Base-by-base conservation (phyloP, 208 protist genomes). In the Leptomonas seymouri region DNA sequence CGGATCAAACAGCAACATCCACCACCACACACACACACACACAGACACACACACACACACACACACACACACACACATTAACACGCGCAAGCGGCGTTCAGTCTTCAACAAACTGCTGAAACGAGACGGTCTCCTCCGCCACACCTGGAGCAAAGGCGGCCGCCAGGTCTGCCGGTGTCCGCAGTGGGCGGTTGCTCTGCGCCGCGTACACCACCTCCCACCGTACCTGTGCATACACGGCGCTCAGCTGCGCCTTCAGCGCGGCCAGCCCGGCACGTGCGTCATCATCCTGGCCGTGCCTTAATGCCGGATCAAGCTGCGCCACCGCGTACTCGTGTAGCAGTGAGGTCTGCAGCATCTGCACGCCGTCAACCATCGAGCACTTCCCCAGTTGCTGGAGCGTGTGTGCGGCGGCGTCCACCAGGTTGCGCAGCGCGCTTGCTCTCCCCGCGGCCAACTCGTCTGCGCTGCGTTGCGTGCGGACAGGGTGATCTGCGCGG, bases 21-120 rank as follows among this genome's bases (percentile, higher is more conserved):
- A 60, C 39, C 53, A 39, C 25, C 25, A 44, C 36, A 63, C 18
- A 74, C 23, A 28, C 31, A 46, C 27, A 56, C 20, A 46, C n/a
- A 49, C 18, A 6, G 23, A 53, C 27, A 57, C 27, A 16, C 25
- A 34, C 36, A 59, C 34, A 2, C 9, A 61, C 41, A 63, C n/a
- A 16, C 25, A 46, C 39, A 64, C 21, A 74, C 27, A 31, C 30
- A 49, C 30, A 58, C n/a, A 49, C 36, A 67, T 25, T 50, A 58
- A 30, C 49, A 27, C 6, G 23, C 30, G n/a, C n/a, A n/a, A n/a
- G n/a, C n/a, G n/a, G n/a, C n/a, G 11, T 21, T 53, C 57, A 72
- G 34, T 83, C 73, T 27, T 81, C 66, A 3, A 96, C 59, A 45
- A 83, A 86, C 73, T 96, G 91, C 76, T 96, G 91, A 44, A 96